These are phyloP conservation scores for Sarocladium brachiariae DNA, from an alignment of 2,329 filamentous ascomycete genomes.

Conservation along the genomic window DNA sequence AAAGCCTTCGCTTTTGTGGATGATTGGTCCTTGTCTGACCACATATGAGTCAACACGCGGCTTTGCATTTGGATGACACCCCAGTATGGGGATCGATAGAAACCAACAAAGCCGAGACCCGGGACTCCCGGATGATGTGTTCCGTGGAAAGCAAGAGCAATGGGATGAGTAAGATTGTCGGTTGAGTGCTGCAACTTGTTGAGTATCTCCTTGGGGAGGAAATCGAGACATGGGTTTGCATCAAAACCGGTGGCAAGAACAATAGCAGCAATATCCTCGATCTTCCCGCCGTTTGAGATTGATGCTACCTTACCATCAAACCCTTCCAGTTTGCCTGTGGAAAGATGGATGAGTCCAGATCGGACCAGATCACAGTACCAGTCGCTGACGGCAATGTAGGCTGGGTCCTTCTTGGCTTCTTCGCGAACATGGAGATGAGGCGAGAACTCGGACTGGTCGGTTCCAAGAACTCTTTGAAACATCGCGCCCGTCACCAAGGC, in stretches of 20 bases:
- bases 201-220: conserved; percentile 52
- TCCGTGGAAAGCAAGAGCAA: conserved; percentile 62
- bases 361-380: conserved; percentile 69
- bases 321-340: conserved; percentile 36
- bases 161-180: conserved; percentile 46
- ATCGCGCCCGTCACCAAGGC: conserved; percentile 48
- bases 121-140: conserved; percentile 55
- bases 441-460: conserved; percentile 47
- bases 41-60: conserved; percentile 56
- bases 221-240: conserved; percentile 55
- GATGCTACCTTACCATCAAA: conserved; percentile 30
- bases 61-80: conserved; percentile 84
- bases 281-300: conserved; percentile 21
- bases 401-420: conserved; percentile 40
- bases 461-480: conserved; percentile 41
- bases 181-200: conserved; percentile 51
- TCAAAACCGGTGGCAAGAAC: conserved; percentile 73
- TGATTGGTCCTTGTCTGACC: conserved; percentile 32
- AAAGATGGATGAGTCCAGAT: conserved; percentile 49
- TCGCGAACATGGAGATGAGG: conserved; percentile 31
- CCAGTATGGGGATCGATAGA: conserved; percentile 82
- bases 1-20: conserved; percentile 18
- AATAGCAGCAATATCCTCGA: conserved; percentile 57
- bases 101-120: conserved; percentile 70
- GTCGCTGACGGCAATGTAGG: conserved; percentile 64